These are phyloP conservation scores for Cercophora samala DNA, from an alignment of 495 filamentous ascomycete species.

Conservation along the genomic window DNA sequence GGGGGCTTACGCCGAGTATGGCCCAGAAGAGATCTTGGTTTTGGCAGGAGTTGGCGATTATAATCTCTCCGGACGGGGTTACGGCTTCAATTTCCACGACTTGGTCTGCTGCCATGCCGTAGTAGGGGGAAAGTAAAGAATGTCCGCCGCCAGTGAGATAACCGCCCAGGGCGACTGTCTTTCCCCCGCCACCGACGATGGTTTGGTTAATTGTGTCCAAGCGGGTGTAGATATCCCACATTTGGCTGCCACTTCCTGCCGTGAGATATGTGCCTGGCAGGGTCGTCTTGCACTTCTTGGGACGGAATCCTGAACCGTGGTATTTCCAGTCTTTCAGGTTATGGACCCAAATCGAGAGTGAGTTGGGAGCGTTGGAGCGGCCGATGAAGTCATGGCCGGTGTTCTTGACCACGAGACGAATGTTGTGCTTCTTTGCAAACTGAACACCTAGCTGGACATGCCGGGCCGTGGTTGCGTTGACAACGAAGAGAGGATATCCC, in stretches of 20 bases:
- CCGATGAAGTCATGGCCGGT: constrained; percentile 61
- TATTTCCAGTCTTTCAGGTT: constrained; percentile 41
- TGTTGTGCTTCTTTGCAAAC: constrained; percentile 49
- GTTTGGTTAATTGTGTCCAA: constrained; percentile 35
- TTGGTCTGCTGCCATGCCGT: constrained; percentile 62
- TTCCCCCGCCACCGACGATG: constrained; percentile 35
- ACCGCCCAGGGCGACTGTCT: constrained; percentile 42
- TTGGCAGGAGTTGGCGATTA: constrained; percentile 53
- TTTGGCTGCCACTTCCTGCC: constrained; percentile 37
- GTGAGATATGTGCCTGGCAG: constrained; percentile 40
- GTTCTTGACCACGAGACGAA: constrained; percentile 61
- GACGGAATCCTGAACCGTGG: constrained; percentile 39
- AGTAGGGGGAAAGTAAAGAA: constrained; percentile 47
- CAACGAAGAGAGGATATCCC: constrained; percentile 49
- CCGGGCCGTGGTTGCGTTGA: constrained; percentile 43
- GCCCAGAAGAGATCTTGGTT: constrained; percentile 67
- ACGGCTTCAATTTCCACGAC: constrained; percentile 62
- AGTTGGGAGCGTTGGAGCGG: constrained; percentile 48
- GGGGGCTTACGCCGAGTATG: constrained; percentile 50
- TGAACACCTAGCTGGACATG: constrained; percentile 44
- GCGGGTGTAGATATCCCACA: constrained; percentile 35
- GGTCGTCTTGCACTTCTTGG: constrained; percentile 34
- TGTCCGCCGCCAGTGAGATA: constrained; percentile 63
- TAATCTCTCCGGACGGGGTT: constrained; percentile 50
- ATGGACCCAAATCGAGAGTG: constrained; percentile 52